Evolutionary conservation across 73 alveolate genomes (phyloP).

Genomic region (Paramecium caudatum): DNA sequence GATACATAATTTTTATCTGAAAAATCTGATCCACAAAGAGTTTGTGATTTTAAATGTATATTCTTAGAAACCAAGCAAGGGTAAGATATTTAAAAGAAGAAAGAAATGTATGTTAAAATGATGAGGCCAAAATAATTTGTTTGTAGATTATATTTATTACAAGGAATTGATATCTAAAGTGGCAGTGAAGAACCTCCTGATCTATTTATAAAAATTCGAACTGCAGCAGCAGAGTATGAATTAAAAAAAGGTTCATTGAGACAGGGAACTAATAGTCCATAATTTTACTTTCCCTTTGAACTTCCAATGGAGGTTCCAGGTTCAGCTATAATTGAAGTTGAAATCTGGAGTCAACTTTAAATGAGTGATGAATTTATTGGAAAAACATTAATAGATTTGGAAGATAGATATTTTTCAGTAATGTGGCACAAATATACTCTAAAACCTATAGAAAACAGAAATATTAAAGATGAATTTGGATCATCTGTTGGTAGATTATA

Average conservation of each 20-base stretch:
- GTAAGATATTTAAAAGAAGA: constrained; percentile 46
- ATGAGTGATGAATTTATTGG: constrained; percentile 67
- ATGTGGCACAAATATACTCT: constrained; percentile 65
- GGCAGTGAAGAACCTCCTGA: constrained; percentile 69
- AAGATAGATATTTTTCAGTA: constrained; percentile 68
- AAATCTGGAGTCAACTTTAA: constrained; percentile 57
- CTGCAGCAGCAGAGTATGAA: constrained; percentile 46
- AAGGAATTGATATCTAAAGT: constrained; percentile 72
- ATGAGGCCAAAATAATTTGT: constrained; percentile 53
- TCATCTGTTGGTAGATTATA: constrained; percentile 72
- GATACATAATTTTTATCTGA: constrained; percentile 57
- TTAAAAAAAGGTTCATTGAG: constrained; percentile 46
- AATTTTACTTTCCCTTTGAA: constrained; percentile 70
- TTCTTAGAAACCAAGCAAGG: constrained; percentile 48
- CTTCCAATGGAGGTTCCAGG: constrained; percentile 71
- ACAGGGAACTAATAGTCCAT: constrained; percentile 68
- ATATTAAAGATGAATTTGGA: constrained; percentile 73
- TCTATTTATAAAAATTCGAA: constrained; percentile 48
- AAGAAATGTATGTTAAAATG: constrained; percentile 48
- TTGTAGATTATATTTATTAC: constrained; percentile 48
- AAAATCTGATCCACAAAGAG: constrained; percentile 48
- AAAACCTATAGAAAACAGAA: constrained; percentile 75
- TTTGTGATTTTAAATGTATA: constrained; percentile 40
- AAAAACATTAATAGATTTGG: constrained; percentile 68
- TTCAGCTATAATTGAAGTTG: constrained; percentile 61